Percentiles rank a stretch among this genome's conserved stretches.
phyloP scores from a whole-genome alignment of 1,284 basidiomycete genomes.

The Amylostereum areolatum region DNA sequence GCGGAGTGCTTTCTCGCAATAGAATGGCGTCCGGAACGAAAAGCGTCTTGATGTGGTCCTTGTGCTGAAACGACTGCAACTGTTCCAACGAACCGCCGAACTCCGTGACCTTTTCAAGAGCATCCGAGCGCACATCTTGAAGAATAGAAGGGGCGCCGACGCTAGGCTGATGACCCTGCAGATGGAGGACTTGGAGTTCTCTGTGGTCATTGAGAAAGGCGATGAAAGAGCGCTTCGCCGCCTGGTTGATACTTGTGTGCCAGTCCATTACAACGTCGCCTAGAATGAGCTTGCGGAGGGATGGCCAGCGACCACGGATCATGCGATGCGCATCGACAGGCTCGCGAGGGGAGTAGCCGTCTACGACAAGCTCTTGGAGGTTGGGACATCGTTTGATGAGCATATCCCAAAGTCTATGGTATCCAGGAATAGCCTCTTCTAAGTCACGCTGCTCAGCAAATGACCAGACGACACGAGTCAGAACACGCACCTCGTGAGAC shows the following conservation, averaged over 20 bases:
- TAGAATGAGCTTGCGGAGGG: slow-evolving; percentile 46
- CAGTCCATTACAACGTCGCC: slow-evolving; percentile 61
- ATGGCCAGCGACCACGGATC: slow-evolving; percentile 53
- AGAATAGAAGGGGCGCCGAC: slow-evolving; percentile 53
- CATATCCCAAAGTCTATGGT: slow-evolving; percentile 59
- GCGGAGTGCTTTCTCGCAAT: slow-evolving; percentile 58
- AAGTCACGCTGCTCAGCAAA: not conserved
- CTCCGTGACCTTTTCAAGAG: slow-evolving; percentile 44
- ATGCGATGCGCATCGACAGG: slow-evolving; percentile 35
- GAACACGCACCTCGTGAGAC: slow-evolving; percentile 41
- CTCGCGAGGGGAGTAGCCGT: slow-evolving; percentile 44
- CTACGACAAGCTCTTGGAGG: slow-evolving; percentile 54
- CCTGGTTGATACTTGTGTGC: slow-evolving; percentile 26
- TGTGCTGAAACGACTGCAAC: slow-evolving; percentile 41
- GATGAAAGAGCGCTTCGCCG: slow-evolving; percentile 48
- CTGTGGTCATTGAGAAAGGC: slow-evolving; percentile 62
- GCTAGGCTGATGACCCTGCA: slow-evolving; percentile 41
- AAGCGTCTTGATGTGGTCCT: slow-evolving; percentile 28
- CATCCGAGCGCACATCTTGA: slow-evolving; percentile 35
- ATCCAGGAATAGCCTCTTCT: slow-evolving; percentile 27
- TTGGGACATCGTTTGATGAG: slow-evolving; percentile 53
- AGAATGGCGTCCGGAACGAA: slow-evolving; percentile 59
- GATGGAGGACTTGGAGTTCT: slow-evolving; percentile 42
- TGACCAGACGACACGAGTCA: not conserved
- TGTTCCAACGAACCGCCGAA: slow-evolving; percentile 61